Base-by-base conservation (phyloP, 768 basidiomycete genomes). In the Multifurca ochricompacta region DNA sequence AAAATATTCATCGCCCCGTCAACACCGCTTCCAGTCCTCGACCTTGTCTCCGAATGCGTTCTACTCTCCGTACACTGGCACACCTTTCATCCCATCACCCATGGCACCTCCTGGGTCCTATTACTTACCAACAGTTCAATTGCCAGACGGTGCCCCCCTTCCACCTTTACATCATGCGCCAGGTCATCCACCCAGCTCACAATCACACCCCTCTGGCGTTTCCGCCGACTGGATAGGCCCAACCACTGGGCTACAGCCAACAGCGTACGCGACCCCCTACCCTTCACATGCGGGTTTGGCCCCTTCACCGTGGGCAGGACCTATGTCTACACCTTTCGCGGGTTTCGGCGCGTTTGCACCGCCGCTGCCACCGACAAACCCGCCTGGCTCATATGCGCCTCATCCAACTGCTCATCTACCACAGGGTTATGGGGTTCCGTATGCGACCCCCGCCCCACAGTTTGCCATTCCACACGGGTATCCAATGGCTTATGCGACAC, bases 161-260 rank as follows among this genome's bases (percentile, higher is more conserved):
- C 48, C 50, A 7, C 59, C 37, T 16, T 35, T 36, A 16, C 40
- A 28, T 14, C 48, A 44, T 8, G 53, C 53, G 19, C 46, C 62
- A 0, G 36, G 36, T 8, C 60, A 57, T 30, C 39, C 44, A 16
- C 45, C 37, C 7, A 48, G 43, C 19, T 32, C 60, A 25, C 66
- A 58, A 9, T 51, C 60, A 19, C 59, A 59, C 8, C 57, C 56
- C 8, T 49, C 57, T 32, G 68, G 67, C 3, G 59, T 69, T 39
- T 65, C 68, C 1, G 41, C 63, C 1, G 69, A 70, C 51, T 70
- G 63, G 64, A 66, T 65, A 19, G 69, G 68, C 2, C 59, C 50
- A 13, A 48, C 50, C 9, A 40, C 53, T 10, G 45, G 43, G 3
- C 61, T 58, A 0, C 61, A 56, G 51, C 49, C 60, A 40, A 34